phyloP scores from a whole-genome alignment of 2,329 filamentous ascomycete genomes.

The Sarocladium oryzae region DNA sequence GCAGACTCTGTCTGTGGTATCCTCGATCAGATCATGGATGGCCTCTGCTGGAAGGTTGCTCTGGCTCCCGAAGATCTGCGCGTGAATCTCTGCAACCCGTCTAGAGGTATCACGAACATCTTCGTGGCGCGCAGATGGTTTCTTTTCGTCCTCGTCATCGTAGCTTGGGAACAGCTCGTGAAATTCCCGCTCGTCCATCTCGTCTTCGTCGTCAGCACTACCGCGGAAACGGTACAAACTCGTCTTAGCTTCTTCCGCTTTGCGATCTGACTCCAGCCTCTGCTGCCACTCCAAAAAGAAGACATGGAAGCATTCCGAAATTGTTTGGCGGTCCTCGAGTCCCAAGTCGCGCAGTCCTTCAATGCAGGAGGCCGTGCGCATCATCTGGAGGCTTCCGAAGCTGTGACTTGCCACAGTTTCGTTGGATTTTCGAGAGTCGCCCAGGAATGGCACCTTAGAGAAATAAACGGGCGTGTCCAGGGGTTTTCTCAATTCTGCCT shows the following conservation, averaged over 20 bases:
- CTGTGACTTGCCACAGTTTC: too few species aligned
- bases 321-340: constrained; percentile 37
- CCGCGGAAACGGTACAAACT: constrained; percentile 82
- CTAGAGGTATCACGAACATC: constrained; percentile 1
- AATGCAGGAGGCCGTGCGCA: constrained; percentile 28
- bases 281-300: constrained; percentile 78
- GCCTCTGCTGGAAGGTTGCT: constrained; percentile 30
- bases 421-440: too few species aligned
- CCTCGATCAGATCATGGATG: constrained; percentile 37
- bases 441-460: constrained; percentile 48
- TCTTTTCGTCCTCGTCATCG: constrained; percentile 37
- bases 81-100: constrained; percentile 12
- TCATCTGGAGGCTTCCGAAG: neutral
- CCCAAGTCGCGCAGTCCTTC: constrained; percentile 39
- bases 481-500: constrained; percentile 36
- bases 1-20: neutral
- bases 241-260: constrained; percentile 63
- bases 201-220: constrained; percentile 68
- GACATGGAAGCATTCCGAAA: constrained; percentile 62
- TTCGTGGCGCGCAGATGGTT: constrained; percentile 7
- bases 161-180: constrained; percentile 75
- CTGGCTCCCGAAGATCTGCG: constrained; percentile 17
- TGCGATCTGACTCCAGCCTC: constrained; percentile 69
- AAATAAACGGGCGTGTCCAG: constrained; percentile 31
- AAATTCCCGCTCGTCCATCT: constrained; percentile 67